Evolutionary conservation across 352 stramenopile species (phyloP).

Genomic region (Phytopythium cucurbitacearum): DNA sequence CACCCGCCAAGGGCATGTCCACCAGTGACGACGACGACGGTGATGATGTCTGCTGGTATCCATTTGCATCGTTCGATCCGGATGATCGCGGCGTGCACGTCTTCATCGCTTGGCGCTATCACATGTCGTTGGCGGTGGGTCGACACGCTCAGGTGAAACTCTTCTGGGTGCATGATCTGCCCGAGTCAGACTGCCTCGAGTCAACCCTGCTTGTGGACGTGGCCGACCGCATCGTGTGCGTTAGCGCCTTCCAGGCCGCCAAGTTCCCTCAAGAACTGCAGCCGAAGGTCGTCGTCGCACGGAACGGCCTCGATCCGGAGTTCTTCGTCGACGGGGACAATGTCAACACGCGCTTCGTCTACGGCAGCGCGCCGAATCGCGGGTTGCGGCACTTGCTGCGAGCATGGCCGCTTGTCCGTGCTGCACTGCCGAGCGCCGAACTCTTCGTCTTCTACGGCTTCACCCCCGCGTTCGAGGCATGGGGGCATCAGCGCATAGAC

Average conservation of each 20-base stretch:
- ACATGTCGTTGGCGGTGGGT: slow-evolving; percentile 72
- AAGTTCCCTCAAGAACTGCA: slow-evolving; percentile 37
- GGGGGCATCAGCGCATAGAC: slow-evolving; percentile 31
- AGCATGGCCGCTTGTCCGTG: slow-evolving; percentile 70
- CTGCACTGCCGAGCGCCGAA: slow-evolving; percentile 41
- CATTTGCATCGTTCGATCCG: slow-evolving; percentile 63
- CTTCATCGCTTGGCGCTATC: slow-evolving; percentile 90
- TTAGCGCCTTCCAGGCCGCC: slow-evolving; percentile 76
- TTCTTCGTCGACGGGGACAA: slow-evolving; percentile 67
- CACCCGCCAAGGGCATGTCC: slow-evolving; percentile 36
- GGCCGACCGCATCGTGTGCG: slow-evolving; percentile 71
- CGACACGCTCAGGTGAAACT: slow-evolving; percentile 25
- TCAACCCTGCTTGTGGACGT: slow-evolving; percentile 34
- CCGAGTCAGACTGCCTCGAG: slow-evolving; percentile 21
- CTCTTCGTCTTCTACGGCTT: slow-evolving; percentile 90
- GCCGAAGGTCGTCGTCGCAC: slow-evolving; percentile 46
- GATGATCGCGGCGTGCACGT: slow-evolving; percentile 60
- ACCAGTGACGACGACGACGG: slow-evolving; percentile 5
- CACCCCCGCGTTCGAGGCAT: slow-evolving; percentile 65
- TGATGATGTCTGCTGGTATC: slow-evolving; percentile 67
- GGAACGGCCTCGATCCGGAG: slow-evolving; percentile 70
- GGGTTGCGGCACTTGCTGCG: slow-evolving; percentile 64
- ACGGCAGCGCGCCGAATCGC: slow-evolving; percentile 80
- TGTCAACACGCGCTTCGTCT: slow-evolving; percentile 67
- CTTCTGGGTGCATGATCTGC: slow-evolving; percentile 88